Evolutionary conservation across 225 moss, liverwort and hornwort genomes (phyloP), one percentile per base, ranked within the genome.

Genomic region (Pseudisothecium myosuroides): DNA sequence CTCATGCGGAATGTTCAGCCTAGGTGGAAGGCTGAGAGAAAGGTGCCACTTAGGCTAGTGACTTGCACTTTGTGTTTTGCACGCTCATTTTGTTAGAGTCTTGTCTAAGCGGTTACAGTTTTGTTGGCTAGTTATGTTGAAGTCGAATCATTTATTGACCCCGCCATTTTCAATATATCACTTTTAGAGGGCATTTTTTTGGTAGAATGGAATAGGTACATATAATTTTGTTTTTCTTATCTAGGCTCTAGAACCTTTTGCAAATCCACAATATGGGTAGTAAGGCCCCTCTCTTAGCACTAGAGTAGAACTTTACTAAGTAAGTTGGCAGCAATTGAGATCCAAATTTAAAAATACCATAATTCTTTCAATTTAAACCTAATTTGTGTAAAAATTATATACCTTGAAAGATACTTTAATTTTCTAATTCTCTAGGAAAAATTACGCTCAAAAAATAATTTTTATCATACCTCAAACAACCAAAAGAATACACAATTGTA

Each of bases 251-350:
- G 1, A 10, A 0, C 17, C 45, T 73, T 11, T 75, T 75, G 32
- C 12, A 49, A 49, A 19, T 6, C 2, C 0, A 31, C 4, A 50
- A 75, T 49, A 12, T 50, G 1, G 20, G 1, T 32, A 32, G 2
- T 10, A 75, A 32, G 12, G 20, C 2, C 32, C 18, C 1, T 18
- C 45, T 74, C 11, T 49, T 50, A 4, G 12, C 12, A 20, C 12
- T 32, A 32, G 3, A 32, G 5, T 49, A 49, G 49, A 50, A 32
- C 32, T 75, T 75, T 32, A 18, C 5, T 1, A 49, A 20, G 32
- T 5, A 0, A n/a, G n/a, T n/a, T n/a, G 0, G 0, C 1, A 0
- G 20, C 2, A 32, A 2, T 50, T 32, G 32, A 32, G 19, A 49
- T 29, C 7, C 2, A 4, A 47, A 31, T 75, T 4, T 18, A 32